Conservation (phyloP, 225 moss, liverwort and hornwort species). For the Neckera pumila region DNA sequence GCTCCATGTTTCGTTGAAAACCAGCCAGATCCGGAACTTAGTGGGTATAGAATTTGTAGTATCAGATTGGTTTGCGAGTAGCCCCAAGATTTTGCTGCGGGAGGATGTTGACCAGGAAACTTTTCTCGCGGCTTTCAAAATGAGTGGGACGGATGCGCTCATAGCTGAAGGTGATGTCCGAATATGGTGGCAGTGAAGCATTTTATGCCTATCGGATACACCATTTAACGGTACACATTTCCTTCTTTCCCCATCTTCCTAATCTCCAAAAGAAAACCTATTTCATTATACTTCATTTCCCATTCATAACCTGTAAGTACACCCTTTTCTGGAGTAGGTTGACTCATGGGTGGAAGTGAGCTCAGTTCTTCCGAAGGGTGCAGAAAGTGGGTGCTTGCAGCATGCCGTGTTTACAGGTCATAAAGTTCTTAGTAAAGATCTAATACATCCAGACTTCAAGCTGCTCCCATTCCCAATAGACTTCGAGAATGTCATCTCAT, state of each 20-base stretch:
- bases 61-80: slow-evolving; percentile 20
- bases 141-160: slow-evolving; percentile 7
- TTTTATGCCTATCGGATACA: background rate
- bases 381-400: background rate
- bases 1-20: slow-evolving; percentile 16
- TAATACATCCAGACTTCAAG: background rate
- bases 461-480: background rate
- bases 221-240: background rate
- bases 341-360: background rate
- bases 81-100: slow-evolving; percentile 5
- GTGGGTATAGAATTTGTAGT: slow-evolving; percentile 24
- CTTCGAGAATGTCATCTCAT: slow-evolving; percentile 10
- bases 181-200: slow-evolving; percentile 21
- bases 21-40: slow-evolving; percentile 5
- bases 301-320: background rate
- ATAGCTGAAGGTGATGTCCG: slow-evolving; percentile 36
- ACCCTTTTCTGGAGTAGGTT: background rate
- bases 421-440: background rate
- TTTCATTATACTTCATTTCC: background rate
- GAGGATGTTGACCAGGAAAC: slow-evolving; percentile 7
- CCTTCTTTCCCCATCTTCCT: background rate
- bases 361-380: background rate
- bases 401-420: background rate
- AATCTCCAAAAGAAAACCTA: background rate
- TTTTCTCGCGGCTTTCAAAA: slow-evolving; percentile 6